Evolutionary conservation across 768 basidiomycete genomes (phyloP), one percentile per base, ranked within the genome.

Genomic region (Mycena amicta): DNA sequence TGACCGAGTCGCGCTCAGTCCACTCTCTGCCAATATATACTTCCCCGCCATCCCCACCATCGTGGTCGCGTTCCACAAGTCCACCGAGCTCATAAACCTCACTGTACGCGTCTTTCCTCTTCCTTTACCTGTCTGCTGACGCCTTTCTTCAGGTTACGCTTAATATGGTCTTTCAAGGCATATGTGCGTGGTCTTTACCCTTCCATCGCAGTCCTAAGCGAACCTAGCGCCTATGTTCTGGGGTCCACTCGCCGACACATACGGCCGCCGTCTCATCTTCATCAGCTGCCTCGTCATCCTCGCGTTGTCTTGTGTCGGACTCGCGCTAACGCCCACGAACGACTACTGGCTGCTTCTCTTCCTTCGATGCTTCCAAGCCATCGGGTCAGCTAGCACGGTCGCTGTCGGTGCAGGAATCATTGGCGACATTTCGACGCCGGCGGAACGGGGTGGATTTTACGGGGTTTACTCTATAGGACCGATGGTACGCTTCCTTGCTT

Each of bases 291-390:
- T 94, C 28, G 60, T 83, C 12, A 77, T 92, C 31, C 78, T 92
- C 31, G 74, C 84, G 8, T 54, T 83, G 6, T 83, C 90, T 2
- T 93, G 90, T 66, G 75, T 93, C 73, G 82, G 81, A 15, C 68
- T 83, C 18, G 82, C 81, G 0, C 70, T 81, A 6, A 75, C 78
- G 22, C 80, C 81, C 1, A 77, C 77, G 2, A 75, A 75, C 3
- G 88, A 80, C 3, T 94, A 90, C 68, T 93, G 90, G 90, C 73
- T 92, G 4, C 75, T 94, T 12, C 80, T 94, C 75, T 63, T 94
- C 16, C 78, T 95, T n/a, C 83, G 93, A 23, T 90, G 88, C 59
- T 33, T 93, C 2, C 92, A 94, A 75, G 86, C 89, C 2, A 80
- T 86, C 2, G 92, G 92, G 1, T 90, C 87, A 2, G 88, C 91